Base-by-base conservation (phyloP, 1,284 basidiomycete species). In the Tranzscheliella williamsii region DNA sequence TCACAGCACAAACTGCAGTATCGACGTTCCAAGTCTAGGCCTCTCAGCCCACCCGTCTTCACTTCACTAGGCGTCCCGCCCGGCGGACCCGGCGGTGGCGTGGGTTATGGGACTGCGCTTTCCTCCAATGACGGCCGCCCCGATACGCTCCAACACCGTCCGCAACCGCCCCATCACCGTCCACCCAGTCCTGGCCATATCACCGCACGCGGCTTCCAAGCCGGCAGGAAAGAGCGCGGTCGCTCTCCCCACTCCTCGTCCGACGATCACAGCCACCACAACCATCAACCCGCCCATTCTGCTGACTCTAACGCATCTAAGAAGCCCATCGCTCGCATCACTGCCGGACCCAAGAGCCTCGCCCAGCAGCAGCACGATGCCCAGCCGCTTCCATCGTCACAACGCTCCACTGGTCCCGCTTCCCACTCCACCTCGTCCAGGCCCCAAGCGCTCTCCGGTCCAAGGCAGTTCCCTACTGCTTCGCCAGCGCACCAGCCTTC, bases 21-120 rank as follows among this genome's bases (percentile, higher is more conserved):
- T 32, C 43, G 58, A 24, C 47, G 57, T 7, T 51, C 49, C 24
- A 58, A 55, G 45, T 57, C 52, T 20, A 50, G 50, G 32, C 67
- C 67, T 4, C 27, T 70, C 24, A 48, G 45, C 5, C 36, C 53
- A 2, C 50, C 40, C 9, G 39, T 42, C 12, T 9, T 34, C 17
- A 15, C 32, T 5, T 55, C 45, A 40, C 50, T 73, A 9, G 56
- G 68, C 15, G 70, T 73, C 3, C 70, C 70, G 3, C 48, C 66
- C n/a, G 70, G 70, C 17, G 70, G 70, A 15, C 68, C 68, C 3
- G 70, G 70, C 1, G 70, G 70, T 4, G 70, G 70, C 1, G 50
- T 65, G 0, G 70, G 70, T 4, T 73, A 73, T 29, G 70, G 70
- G 0, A 67, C 60, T 11, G 61, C 67, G 3, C 36, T 27, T 13